These are phyloP conservation scores for Elongisporangium senticosum DNA, from an alignment of 352 stramenopile species.

Conservation along the genomic window DNA sequence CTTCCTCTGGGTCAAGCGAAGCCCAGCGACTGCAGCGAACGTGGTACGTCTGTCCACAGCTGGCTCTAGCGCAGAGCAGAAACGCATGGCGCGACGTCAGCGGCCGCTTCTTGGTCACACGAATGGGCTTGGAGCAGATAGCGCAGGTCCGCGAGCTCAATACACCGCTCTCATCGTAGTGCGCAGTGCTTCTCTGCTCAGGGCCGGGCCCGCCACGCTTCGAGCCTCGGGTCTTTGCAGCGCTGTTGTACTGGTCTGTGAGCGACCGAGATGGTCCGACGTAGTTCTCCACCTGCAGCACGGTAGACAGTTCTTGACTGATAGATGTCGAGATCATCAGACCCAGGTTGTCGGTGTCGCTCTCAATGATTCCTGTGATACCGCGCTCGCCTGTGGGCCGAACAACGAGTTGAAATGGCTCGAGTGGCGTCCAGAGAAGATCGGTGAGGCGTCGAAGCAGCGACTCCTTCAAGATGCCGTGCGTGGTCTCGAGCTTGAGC, in stretches of 20 bases:
- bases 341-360: conserved; percentile 50
- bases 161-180: conserved; percentile 55
- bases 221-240: not conserved
- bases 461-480: conserved; percentile 49
- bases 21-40: conserved; percentile 64
- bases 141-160: conserved; percentile 43
- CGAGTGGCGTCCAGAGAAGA: conserved; percentile 40
- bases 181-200: conserved; percentile 20
- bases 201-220: conserved; percentile 7
- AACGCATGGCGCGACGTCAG: conserved; percentile 9
- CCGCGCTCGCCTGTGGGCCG: conserved; percentile 40
- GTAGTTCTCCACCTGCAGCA: conserved; percentile 63
- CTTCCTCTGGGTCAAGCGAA: conserved; percentile 20
- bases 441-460: conserved; percentile 51
- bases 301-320: conserved; percentile 32
- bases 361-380: conserved; percentile 40
- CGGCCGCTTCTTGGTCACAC: conserved; percentile 14
- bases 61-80: conserved; percentile 38
- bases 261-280: conserved; percentile 28
- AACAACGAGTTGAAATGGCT: conserved; percentile 37
- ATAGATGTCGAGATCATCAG: conserved; percentile 46
- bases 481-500: conserved; percentile 72
- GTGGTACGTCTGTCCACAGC: conserved; percentile 59
- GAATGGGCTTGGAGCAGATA: conserved; percentile 46
- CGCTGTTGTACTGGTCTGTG: conserved; percentile 29